Conservation (phyloP, 2,329 filamentous ascomycete species). For the Parascedosporium putredinis region DNA sequence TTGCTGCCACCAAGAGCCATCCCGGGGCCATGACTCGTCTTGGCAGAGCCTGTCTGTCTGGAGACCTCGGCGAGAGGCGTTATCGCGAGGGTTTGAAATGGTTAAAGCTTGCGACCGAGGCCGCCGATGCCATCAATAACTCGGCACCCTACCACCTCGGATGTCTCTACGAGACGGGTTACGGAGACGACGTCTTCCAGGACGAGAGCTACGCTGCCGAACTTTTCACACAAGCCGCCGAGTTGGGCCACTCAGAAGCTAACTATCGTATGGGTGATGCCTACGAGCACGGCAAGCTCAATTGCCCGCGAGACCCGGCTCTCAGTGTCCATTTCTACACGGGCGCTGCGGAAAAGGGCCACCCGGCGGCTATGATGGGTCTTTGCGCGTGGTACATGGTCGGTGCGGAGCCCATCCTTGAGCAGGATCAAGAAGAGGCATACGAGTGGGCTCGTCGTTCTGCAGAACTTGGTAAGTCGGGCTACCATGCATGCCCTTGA, state of each 20-base stretch:
- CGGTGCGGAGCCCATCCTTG: constrained; percentile 80
- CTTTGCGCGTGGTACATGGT: constrained; percentile 98
- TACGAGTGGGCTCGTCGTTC: constrained; percentile 91
- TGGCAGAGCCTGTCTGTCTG: constrained; percentile 79
- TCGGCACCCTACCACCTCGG: constrained; percentile 85
- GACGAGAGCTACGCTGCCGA: constrained; percentile 87
- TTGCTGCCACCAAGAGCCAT: constrained; percentile 85
- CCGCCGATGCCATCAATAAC: constrained; percentile 86
- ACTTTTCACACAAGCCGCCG: constrained; percentile 86
- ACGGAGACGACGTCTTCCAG: constrained; percentile 85
- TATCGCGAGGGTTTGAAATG: constrained; percentile 92
- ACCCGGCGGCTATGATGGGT: constrained; percentile 91
- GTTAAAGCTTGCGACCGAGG: constrained; percentile 86
- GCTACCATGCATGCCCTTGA: background rate
- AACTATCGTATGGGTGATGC: constrained; percentile 87
- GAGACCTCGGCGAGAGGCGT: constrained; percentile 77
- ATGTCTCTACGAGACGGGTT: constrained; percentile 82
- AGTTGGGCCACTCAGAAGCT: constrained; percentile 79
- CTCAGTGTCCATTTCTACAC: constrained; percentile 98
- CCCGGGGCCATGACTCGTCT: constrained; percentile 90
- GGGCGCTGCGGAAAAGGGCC: constrained; percentile 72
- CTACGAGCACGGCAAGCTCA: constrained; percentile 84
- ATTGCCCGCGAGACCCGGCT: constrained; percentile 81
- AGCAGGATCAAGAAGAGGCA: constrained; percentile 91
- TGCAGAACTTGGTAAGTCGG: constrained; percentile 66